phyloP scores from a whole-genome alignment of 2,329 filamentous ascomycete species.

The Trichoderma lentiforme region DNA sequence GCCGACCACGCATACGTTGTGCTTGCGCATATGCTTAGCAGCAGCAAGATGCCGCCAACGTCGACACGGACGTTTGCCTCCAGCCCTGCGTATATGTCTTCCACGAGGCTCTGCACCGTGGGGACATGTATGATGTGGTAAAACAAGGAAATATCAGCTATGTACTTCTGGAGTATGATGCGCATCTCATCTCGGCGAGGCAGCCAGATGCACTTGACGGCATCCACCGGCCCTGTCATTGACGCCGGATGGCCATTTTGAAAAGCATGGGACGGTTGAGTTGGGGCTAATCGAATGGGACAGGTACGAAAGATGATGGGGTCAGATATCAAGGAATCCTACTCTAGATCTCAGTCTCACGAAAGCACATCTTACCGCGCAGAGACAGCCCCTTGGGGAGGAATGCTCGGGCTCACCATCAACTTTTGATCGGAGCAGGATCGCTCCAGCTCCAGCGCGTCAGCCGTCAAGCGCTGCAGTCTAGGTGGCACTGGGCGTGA shows the following conservation, averaged over 20 bases:
- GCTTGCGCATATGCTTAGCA: slow-evolving; percentile 31
- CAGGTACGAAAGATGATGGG: slow-evolving; percentile 33
- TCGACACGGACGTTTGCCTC: slow-evolving; percentile 25
- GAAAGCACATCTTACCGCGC: neutral
- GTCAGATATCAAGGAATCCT: slow-evolving; percentile 31
- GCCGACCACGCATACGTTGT: slow-evolving; percentile 33
- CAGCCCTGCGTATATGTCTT: slow-evolving; percentile 31
- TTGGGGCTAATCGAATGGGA: slow-evolving; percentile 32
- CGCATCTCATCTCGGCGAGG: slow-evolving; percentile 33
- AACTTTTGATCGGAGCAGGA: slow-evolving; percentile 31
- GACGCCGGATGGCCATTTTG: slow-evolving; percentile 26
- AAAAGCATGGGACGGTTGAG: slow-evolving; percentile 33
- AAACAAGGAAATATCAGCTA: slow-evolving; percentile 30
- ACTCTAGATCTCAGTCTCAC: slow-evolving; percentile 20
- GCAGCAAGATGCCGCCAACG: slow-evolving; percentile 27
- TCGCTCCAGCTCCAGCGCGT: slow-evolving; percentile 34
- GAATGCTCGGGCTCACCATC: slow-evolving; percentile 26
- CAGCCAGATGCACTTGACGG: slow-evolving; percentile 34
- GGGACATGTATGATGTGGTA: slow-evolving; percentile 34
- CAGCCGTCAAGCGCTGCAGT: slow-evolving; percentile 33
- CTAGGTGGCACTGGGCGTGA: slow-evolving; percentile 27
- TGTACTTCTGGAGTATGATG: slow-evolving; percentile 31
- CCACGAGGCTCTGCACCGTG: slow-evolving; percentile 27
- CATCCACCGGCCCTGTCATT: slow-evolving; percentile 26
- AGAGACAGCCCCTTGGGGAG: slow-evolving; percentile 2